A percentile compares a stretch with the other conserved stretches of the same genome.
phyloP scores from a whole-genome alignment of 495 filamentous ascomycete species.

The Trichocladium uniseriatum region DNA sequence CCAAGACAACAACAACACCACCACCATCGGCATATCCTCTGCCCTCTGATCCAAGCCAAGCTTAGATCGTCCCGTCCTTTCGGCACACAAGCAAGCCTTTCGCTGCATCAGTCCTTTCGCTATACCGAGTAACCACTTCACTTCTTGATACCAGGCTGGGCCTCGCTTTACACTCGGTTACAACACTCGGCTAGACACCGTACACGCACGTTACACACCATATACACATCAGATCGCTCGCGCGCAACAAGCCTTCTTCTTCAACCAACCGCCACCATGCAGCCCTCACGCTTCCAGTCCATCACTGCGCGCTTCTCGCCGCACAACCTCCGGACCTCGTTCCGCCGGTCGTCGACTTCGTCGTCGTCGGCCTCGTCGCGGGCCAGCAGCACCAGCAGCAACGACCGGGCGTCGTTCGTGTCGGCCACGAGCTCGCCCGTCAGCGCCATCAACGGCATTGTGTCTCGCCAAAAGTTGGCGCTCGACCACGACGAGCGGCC shows the following conservation, averaged over 20 bases:
- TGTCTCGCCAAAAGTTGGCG: slow-evolving; percentile 37
- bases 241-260: background rate
- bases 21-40: slow-evolving; percentile 7
- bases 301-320: slow-evolving; percentile 41
- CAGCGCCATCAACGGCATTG: slow-evolving; percentile 44
- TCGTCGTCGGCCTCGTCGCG: slow-evolving; percentile 30
- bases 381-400: slow-evolving; percentile 22
- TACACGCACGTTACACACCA: no score
- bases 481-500: slow-evolving; percentile 41
- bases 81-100: background rate
- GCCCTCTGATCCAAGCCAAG: slow-evolving; percentile 15
- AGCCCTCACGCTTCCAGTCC: slow-evolving; percentile 40
- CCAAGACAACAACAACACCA: slow-evolving; percentile 10
- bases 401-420: slow-evolving; percentile 30
- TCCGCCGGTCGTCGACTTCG: slow-evolving; percentile 40
- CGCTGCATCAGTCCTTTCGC: slow-evolving; percentile 8
- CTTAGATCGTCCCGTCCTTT: slow-evolving; percentile 36
- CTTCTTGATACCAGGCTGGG: slow-evolving; percentile 22
- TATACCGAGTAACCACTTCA: background rate
- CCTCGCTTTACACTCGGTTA: slow-evolving; percentile 18
- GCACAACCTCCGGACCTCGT: slow-evolving; percentile 38
- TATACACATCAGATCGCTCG: slow-evolving; percentile 24
- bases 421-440: slow-evolving; percentile 32
- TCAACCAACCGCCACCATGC: slow-evolving; percentile 24
- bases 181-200: no score